Conservation (phyloP, 2,329 filamentous ascomycete genomes). For the Pyrenophora teres region DNA sequence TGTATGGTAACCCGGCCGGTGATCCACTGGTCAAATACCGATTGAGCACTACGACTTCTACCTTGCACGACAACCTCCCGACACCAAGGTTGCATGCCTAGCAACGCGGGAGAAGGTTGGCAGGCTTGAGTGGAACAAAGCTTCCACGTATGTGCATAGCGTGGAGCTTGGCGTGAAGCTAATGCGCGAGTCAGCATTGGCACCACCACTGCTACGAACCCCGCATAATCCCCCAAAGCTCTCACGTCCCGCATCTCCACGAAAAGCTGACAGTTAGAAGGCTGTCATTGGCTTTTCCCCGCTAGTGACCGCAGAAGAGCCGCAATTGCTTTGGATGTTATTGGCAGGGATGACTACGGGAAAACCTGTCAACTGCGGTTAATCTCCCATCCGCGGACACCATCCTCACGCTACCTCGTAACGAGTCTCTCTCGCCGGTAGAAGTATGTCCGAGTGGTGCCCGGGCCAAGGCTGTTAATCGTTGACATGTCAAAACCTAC, state of each 20-base stretch:
- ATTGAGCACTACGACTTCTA: neutral
- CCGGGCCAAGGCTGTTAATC: slow-evolving; percentile 2
- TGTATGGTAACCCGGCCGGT: slow-evolving; percentile 2
- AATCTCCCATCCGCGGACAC: neutral
- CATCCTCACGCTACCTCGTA: slow-evolving; percentile 7
- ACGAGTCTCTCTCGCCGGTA: slow-evolving; percentile 8
- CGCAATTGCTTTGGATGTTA: neutral
- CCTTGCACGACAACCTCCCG: neutral
- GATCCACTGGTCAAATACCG: slow-evolving; percentile 4
- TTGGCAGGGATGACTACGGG: neutral
- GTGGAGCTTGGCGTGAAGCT: slow-evolving; percentile 18
- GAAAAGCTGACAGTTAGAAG: neutral
- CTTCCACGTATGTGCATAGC: slow-evolving; percentile 18
- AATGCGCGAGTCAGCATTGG: slow-evolving; percentile 8
- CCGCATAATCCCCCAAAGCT: slow-evolving; percentile 14
- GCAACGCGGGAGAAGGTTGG: slow-evolving; percentile 11
- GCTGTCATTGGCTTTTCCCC: neutral
- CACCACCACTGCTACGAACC: slow-evolving; percentile 2
- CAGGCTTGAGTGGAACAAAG: slow-evolving; percentile 24
- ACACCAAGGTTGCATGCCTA: slow-evolving; percentile 22
- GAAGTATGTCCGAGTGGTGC: slow-evolving; percentile 1
- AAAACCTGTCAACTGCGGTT: neutral
- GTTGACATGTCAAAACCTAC: slow-evolving; percentile 3
- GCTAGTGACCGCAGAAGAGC: neutral
- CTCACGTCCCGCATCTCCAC: slow-evolving; percentile 3